Conservation (phyloP, 1,139 yeast genomes). For the Hanseniaspora sp. region DNA sequence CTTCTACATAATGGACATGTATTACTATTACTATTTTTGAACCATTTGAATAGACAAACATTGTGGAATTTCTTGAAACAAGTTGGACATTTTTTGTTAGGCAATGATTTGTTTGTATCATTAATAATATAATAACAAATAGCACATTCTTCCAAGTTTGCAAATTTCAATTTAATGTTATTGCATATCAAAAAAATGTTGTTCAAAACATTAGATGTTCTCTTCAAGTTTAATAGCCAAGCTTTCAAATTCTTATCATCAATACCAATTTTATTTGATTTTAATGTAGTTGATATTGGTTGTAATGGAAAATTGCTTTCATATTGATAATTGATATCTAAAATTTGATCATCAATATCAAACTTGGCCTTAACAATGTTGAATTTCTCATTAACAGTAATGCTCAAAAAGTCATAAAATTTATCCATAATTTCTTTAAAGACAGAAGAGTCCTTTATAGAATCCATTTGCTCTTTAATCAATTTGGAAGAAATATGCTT, state of each 20-base stretch:
- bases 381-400: conserved; percentile 50
- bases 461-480: conserved; percentile 44
- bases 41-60: conserved; percentile 96
- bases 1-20: conserved; percentile 92
- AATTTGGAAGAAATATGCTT: conserved; percentile 54
- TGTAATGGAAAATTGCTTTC: conserved; percentile 68
- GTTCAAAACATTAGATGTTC: conserved; percentile 58
- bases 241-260: conserved; percentile 91
- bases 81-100: conserved; percentile 76
- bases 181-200: conserved; percentile 72
- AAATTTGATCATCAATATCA: conserved; percentile 74
- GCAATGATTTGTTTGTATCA: conserved; percentile 75
- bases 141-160: conserved; percentile 93
- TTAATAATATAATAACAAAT: conserved; percentile 87
- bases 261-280: conserved; percentile 65
- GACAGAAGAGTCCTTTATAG: conserved; percentile 18
- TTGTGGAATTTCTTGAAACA: conserved; percentile 92
- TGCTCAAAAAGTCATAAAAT: conserved; percentile 39
- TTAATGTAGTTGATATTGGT: conserved; percentile 64
- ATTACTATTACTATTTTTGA: conserved; percentile 80
- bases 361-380: conserved; percentile 67
- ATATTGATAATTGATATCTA: conserved; percentile 65
- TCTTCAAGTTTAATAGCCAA: conserved; percentile 85
- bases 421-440: conserved; percentile 29
- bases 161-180: conserved; percentile 71